Conservation (phyloP, 2,329 filamentous ascomycete species). For the Lasiodiplodia sp. region DNA sequence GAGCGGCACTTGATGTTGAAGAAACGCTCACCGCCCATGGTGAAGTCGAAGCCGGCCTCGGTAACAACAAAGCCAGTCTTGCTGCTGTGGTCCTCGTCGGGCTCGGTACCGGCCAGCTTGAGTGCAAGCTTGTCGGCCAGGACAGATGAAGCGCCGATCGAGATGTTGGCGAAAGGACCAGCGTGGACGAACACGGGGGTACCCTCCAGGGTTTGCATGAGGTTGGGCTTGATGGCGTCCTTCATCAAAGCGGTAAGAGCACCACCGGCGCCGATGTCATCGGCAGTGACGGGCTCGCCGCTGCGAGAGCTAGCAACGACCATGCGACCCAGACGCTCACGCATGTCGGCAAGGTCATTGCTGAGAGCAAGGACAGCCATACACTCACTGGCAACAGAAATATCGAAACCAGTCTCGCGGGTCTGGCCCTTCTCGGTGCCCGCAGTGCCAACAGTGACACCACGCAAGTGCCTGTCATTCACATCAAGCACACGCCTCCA, state of each 20-base stretch:
- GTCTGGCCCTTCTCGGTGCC: slow-evolving; percentile 89
- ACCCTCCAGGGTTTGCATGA: slow-evolving; percentile 98
- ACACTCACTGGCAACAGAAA: slow-evolving; percentile 95
- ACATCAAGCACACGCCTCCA: slow-evolving; percentile 97
- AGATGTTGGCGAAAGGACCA: slow-evolving; percentile 97
- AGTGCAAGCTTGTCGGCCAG: slow-evolving; percentile 94
- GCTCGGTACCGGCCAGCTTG: slow-evolving; percentile 93
- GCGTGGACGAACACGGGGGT: slow-evolving; percentile 98
- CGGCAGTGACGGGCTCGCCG: slow-evolving; percentile 93
- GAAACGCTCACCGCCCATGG: slow-evolving; percentile 99
- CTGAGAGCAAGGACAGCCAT: slow-evolving; percentile 98
- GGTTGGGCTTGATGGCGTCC: slow-evolving; percentile 97
- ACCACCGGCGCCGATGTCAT: slow-evolving; percentile 92
- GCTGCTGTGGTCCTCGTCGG: slow-evolving; percentile 81
- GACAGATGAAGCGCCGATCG: slow-evolving; percentile 94
- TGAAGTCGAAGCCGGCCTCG: slow-evolving; percentile 98
- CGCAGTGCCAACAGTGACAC: slow-evolving; percentile 86
- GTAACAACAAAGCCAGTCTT: slow-evolving; percentile 95
- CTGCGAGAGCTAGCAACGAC: slow-evolving; percentile 86
- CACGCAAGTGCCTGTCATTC: slow-evolving; percentile 92
- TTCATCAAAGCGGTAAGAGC: slow-evolving; percentile 95
- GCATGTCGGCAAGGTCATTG: slow-evolving; percentile 85
- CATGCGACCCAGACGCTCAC: slow-evolving; percentile 93
- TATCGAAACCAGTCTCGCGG: slow-evolving; percentile 93
- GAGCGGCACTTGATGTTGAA: slow-evolving; percentile 99